Percentiles rank a stretch among this genome's conserved stretches.
Evolutionary conservation across 2,329 filamentous ascomycete genomes (phyloP).

Genomic region (Huntiella bhutanensis): DNA sequence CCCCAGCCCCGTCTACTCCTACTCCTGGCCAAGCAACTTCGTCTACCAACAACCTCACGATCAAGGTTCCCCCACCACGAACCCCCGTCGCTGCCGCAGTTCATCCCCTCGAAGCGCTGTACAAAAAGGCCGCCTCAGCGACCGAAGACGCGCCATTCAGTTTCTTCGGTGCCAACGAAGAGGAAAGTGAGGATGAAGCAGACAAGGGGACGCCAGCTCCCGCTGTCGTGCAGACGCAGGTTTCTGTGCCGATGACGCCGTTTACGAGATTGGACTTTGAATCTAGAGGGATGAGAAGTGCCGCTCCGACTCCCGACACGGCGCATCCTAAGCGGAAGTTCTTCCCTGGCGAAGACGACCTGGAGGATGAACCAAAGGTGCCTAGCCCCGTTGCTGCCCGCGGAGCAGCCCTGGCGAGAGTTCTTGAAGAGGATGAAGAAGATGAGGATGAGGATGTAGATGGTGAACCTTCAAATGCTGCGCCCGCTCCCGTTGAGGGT

Average conservation of each 20-base stretch:
- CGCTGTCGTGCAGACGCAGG: constrained; percentile 9
- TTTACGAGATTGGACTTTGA: constrained; percentile 65
- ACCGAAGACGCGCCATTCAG: constrained; percentile 38
- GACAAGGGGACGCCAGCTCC: constrained; percentile 11
- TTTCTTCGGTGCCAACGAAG: constrained; percentile 48
- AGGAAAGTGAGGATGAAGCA: constrained; percentile 24
- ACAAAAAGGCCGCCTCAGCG: constrained; percentile 42
- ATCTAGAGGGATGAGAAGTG: constrained; percentile 57
- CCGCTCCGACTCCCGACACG: constrained; percentile 87
- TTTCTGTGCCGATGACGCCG: constrained; percentile 53
- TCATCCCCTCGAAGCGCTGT: constrained; percentile 81
- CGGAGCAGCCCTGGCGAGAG: not conserved
- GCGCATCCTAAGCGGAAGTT: constrained; percentile 51
- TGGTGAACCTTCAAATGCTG: not conserved
- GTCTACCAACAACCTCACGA: constrained; percentile 31
- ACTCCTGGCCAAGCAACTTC: constrained; percentile 26
- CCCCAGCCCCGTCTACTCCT: constrained; percentile 10
- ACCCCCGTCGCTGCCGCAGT: constrained; percentile 34
- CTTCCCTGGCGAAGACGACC: constrained; percentile 30
- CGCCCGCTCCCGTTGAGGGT: constrained; percentile 12
- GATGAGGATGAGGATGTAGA: constrained; percentile 10
- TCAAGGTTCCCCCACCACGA: constrained; percentile 32
- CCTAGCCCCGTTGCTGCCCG: constrained; percentile 12
- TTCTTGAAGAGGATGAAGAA: constrained; percentile 15
- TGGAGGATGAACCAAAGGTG: constrained; percentile 22